Evolutionary conservation across 1,284 basidiomycete genomes (phyloP).

Genomic region (Cryptococcus hybrid): DNA sequence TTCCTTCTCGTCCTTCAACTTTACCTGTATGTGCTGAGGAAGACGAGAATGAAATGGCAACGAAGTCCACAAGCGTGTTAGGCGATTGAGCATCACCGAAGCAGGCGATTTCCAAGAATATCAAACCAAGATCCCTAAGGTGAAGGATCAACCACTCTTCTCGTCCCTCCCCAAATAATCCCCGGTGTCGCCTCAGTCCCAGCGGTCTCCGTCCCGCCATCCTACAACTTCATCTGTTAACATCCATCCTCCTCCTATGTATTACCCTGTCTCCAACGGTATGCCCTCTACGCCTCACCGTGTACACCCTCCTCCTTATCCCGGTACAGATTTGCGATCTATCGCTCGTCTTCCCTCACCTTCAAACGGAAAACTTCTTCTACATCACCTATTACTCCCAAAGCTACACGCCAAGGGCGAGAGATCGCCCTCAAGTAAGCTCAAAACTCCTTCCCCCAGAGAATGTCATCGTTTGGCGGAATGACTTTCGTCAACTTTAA

Average conservation of each 20-base stretch:
- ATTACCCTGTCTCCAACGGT: slow-evolving; percentile 7
- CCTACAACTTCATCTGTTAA: slow-evolving; percentile 25
- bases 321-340: slow-evolving; percentile 16
- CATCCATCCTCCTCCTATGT: slow-evolving; percentile 33
- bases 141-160: neutral
- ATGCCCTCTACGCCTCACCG: slow-evolving; percentile 17
- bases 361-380: slow-evolving; percentile 12
- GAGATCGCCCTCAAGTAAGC: slow-evolving; percentile 25
- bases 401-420: slow-evolving; percentile 15
- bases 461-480: slow-evolving; percentile 31
- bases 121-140: neutral
- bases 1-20: neutral
- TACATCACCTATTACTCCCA: neutral
- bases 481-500: slow-evolving; percentile 46
- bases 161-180: neutral
- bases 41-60: neutral
- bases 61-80: neutral
- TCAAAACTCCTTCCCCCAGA: slow-evolving; percentile 5
- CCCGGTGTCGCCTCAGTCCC: neutral
- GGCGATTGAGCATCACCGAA: slow-evolving; percentile 28
- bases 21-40: neutral
- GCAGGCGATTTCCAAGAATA: neutral
- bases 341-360: slow-evolving; percentile 30
- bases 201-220: slow-evolving; percentile 14
- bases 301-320: slow-evolving; percentile 34